These are phyloP conservation scores for Hydnum rufescens DNA, from an alignment of 768 basidiomycete species.

Conservation along the genomic window DNA sequence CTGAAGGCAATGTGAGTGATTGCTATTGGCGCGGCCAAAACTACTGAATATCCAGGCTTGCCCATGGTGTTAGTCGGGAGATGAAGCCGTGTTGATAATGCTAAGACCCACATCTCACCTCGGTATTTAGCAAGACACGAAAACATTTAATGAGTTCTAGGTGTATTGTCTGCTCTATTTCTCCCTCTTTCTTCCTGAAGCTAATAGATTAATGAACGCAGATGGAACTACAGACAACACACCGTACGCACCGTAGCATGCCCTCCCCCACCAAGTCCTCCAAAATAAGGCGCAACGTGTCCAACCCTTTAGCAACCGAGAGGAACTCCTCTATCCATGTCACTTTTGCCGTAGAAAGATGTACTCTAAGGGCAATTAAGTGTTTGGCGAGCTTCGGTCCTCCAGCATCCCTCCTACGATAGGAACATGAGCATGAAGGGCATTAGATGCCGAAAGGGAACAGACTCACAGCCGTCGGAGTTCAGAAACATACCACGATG, in stretches of 20 bases:
- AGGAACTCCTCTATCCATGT: constrained; percentile 66
- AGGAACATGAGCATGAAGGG: not conserved
- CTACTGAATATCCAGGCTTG: constrained; percentile 52
- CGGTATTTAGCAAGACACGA: constrained; percentile 65
- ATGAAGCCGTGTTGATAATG: not conserved
- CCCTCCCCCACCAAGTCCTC: constrained; percentile 39
- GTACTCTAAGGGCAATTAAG: constrained; percentile 64
- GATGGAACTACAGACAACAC: too few relatives aligned
- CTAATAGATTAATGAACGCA: too few relatives aligned
- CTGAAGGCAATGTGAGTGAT: constrained; percentile 57
- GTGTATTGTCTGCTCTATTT: constrained; percentile 47
- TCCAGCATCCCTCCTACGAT: constrained; percentile 21
- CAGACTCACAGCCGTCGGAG: constrained; percentile 26
- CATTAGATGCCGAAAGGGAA: not conserved
- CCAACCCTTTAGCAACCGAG: constrained; percentile 41
- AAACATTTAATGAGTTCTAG: constrained; percentile 63
- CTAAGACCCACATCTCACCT: constrained; percentile 28
- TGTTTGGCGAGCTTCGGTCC: constrained; percentile 53
- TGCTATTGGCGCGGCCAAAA: constrained; percentile 40
- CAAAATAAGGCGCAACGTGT: constrained; percentile 37
- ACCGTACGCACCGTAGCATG: too few relatives aligned
- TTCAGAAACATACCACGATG: constrained; percentile 42
- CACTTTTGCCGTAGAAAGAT: constrained; percentile 64
- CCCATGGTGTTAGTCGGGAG: not conserved
- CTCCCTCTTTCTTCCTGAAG: constrained; percentile 39